Base-by-base conservation (phyloP, 805 yeast genomes). In the Cyberlindnera bimundalis region DNA sequence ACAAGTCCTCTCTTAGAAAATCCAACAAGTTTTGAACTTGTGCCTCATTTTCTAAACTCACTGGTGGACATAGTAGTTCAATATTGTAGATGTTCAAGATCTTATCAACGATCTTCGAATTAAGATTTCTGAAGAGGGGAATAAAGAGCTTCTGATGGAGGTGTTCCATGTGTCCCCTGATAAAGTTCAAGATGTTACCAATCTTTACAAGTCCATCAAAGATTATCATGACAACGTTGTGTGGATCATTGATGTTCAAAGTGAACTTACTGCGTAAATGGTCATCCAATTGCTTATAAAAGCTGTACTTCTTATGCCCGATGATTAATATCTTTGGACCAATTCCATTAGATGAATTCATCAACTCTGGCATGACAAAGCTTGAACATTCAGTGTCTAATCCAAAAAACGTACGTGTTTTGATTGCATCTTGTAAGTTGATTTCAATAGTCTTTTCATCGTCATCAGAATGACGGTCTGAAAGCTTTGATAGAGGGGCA, bases 151-250 rank as follows among this genome's bases (percentile, higher is more conserved):
- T 54, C 10, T 40, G 39, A 12, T 34, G 16, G 3, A 24, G 29
- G 1, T 35, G 15, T 15, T 38, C 38, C 9, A 40, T 24, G 16
- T 46, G 41, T 9, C 14, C 28, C 37, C 55, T 56, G 32, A 55
- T 49, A 32, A 55, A 52, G 30, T 56, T 53, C 37, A 57, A 42
- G 11, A 57, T 51, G 33, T 57, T 57, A 2, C 61, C 61, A 39
- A 57, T 55, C 44, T 57, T 57, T 17, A 47, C 37, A 26, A 57
- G 40, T 4, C 61, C 61, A 40, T 57, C 59, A 46, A 57, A 57
- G 11, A 57, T 45, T 3, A 57, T 43, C 19, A 57, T 33, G 11
- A 57, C 43, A 5, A 54, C 28, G 13, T 39, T 46, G 33, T 46
- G 51, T 12, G 52, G 39, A 0, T 45, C 50, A 6, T 42, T 29